Evolutionary conservation across 805 yeast species (phyloP).

Genomic region (Pichia californica): DNA sequence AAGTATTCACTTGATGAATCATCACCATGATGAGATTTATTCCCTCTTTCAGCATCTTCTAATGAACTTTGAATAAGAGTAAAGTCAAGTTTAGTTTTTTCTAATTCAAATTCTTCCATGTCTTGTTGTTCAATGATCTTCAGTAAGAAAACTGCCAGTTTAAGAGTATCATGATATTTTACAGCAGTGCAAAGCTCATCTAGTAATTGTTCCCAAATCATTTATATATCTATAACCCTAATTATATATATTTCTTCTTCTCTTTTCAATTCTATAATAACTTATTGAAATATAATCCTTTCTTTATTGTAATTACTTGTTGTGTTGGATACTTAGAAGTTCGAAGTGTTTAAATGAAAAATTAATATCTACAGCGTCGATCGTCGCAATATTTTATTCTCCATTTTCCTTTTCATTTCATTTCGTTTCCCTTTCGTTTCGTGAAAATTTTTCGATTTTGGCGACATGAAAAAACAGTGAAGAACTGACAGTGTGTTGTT

Average conservation of each 20-base stretch:
- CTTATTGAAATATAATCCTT: no score
- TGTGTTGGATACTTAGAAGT: no score
- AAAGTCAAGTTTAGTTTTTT: conserved; percentile 1
- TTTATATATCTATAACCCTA: neutral
- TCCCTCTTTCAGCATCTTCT: neutral
- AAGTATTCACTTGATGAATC: neutral
- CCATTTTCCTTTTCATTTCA: neutral
- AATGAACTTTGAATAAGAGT: neutral
- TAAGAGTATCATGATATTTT: conserved; percentile 1
- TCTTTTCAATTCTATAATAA: no score
- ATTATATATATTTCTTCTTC: no score
- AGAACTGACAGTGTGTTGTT: no score
- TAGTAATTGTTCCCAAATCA: conserved; percentile 4
- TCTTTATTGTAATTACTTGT: no score
- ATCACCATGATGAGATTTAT: neutral
- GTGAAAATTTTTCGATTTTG: neutral
- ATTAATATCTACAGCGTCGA: no score
- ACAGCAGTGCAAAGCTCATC: neutral
- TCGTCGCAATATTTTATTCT: no score
- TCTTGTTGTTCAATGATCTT: conserved; percentile 1
- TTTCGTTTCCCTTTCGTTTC: neutral
- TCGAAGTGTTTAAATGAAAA: no score
- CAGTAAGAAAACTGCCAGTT: conserved; percentile 3
- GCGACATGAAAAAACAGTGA: neutral
- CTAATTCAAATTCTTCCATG: neutral